Conservation (phyloP, 2,329 filamentous ascomycete species). For the Leptosphaerulina australis region DNA sequence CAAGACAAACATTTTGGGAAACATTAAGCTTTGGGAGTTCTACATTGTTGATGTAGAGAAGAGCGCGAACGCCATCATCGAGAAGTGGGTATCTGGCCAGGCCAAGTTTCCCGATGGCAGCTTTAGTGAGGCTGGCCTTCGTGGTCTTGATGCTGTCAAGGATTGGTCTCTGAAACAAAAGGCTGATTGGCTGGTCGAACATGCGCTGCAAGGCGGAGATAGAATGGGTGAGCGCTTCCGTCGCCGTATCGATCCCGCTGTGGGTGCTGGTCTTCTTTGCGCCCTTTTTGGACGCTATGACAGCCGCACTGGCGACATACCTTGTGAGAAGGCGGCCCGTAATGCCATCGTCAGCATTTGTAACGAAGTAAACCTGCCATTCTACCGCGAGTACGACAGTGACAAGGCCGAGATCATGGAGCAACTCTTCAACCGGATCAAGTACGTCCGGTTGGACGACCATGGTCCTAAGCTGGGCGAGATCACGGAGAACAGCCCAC, state of each 20-base stretch:
- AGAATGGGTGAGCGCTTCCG: constrained; percentile 80
- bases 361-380: constrained; percentile 82
- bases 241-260: constrained; percentile 70
- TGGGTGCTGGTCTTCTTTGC: constrained; percentile 72
- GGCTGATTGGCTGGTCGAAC: constrained; percentile 68
- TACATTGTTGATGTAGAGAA: constrained; percentile 82
- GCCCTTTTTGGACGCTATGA: constrained; percentile 73
- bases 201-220: constrained; percentile 73
- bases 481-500: constrained; percentile 75
- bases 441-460: constrained; percentile 91
- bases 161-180: constrained; percentile 64
- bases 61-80: constrained; percentile 70
- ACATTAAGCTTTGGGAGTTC: constrained; percentile 88
- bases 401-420: constrained; percentile 84
- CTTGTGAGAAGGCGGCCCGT: constrained; percentile 58
- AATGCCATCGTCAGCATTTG: constrained; percentile 66
- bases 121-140: constrained; percentile 55
- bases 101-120: constrained; percentile 61
- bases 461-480: constrained; percentile 86
- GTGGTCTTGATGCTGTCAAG: constrained; percentile 60
- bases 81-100: constrained; percentile 71
- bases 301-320: constrained; percentile 56
- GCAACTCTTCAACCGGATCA: constrained; percentile 91
- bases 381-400: constrained; percentile 89
- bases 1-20: constrained; percentile 78